A percentile compares a stretch with the other conserved stretches of the same genome.
phyloP scores from a whole-genome alignment of 495 filamentous ascomycete genomes.

The Peziza echinospora region DNA sequence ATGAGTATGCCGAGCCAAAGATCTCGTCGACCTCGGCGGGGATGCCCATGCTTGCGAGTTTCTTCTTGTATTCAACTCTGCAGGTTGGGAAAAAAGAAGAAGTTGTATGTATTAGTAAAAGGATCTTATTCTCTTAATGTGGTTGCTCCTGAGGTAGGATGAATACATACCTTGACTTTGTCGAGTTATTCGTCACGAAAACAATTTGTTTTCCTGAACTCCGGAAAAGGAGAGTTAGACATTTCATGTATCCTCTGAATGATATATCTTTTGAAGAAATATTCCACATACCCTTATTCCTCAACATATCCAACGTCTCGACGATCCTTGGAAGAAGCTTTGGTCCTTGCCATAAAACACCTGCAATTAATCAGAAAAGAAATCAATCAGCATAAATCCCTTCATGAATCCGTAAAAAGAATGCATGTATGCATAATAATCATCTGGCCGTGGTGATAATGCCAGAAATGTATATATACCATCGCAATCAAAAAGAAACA shows the following conservation, averaged over 20 bases:
- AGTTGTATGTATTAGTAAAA: too few relatives aligned
- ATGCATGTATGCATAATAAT: too few relatives aligned
- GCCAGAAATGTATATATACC: too few relatives aligned
- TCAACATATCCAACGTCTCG: slow-evolving; percentile 62
- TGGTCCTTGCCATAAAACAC: slow-evolving; percentile 90
- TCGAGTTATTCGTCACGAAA: slow-evolving; percentile 98
- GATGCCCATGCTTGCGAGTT: slow-evolving; percentile 65
- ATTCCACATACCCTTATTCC: slow-evolving; percentile 42
- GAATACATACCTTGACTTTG: too few relatives aligned
- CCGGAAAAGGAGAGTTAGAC: neutral
- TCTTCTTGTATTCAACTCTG: slow-evolving; percentile 78
- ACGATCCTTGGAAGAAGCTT: slow-evolving; percentile 61
- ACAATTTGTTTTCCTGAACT: slow-evolving; percentile 63
- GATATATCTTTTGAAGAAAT: neutral
- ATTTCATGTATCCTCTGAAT: slow-evolving; percentile 1
- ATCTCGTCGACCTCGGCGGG: slow-evolving; percentile 66
- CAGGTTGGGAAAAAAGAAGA: too few relatives aligned
- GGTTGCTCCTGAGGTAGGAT: too few relatives aligned
- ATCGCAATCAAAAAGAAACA: slow-evolving; percentile 93
- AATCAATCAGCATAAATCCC: neutral
- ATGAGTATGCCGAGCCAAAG: slow-evolving; percentile 84
- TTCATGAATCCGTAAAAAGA: too few relatives aligned
- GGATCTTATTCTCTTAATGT: too few relatives aligned
- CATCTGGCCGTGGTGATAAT: too few relatives aligned
- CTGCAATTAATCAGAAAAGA: too few relatives aligned